Evolutionary conservation across 163 green algal species (phyloP).

Genomic region (Scenedesmus sp.): DNA sequence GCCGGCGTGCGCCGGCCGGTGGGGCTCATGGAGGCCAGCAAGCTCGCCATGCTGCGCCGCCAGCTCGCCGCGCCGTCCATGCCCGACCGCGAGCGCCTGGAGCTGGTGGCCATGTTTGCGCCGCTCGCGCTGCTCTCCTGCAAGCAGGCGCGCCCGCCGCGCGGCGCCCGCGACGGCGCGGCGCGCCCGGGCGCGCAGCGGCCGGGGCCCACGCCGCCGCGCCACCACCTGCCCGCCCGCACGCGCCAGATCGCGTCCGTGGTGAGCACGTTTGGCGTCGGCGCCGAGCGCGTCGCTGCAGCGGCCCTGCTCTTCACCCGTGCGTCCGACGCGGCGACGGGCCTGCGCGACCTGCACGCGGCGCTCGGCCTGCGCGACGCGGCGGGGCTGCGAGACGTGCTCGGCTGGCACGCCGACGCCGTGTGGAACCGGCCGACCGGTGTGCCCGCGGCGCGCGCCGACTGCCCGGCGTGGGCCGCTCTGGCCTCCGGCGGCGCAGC

Average conservation of each 20-base stretch:
- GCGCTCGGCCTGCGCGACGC: conserved; percentile 45
- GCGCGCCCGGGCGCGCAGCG: too few relatives aligned
- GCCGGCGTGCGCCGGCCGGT: neutral
- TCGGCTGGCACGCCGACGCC: conserved; percentile 50
- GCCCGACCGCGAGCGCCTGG: conserved; percentile 65
- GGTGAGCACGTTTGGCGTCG: conserved; percentile 62
- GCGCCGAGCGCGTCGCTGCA: conserved; percentile 63
- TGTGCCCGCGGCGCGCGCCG: neutral
- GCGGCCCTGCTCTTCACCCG: conserved; percentile 65
- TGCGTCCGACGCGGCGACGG: conserved; percentile 52
- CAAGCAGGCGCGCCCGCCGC: conserved; percentile 46
- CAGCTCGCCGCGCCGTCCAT: conserved; percentile 57
- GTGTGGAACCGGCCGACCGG: conserved; percentile 29
- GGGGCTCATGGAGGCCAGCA: conserved; percentile 36
- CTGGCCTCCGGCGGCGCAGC: too few relatives aligned
- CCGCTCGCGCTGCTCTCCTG: conserved; percentile 69
- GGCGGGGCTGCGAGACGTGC: conserved; percentile 38
- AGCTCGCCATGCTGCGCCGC: conserved; percentile 57
- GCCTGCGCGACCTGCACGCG: conserved; percentile 5
- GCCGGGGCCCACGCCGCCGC: too few relatives aligned
- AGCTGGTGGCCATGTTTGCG: conserved; percentile 65
- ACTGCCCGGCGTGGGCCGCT: neutral
- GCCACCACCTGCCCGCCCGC: too few relatives aligned
- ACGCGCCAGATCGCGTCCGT: conserved; percentile 53
- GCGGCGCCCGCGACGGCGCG: too few relatives aligned